Percentiles rank a stretch among this genome's conserved stretches.
Evolutionary conservation across 495 filamentous ascomycete genomes (phyloP).

Genomic region (Podospora pseudoanserina): DNA sequence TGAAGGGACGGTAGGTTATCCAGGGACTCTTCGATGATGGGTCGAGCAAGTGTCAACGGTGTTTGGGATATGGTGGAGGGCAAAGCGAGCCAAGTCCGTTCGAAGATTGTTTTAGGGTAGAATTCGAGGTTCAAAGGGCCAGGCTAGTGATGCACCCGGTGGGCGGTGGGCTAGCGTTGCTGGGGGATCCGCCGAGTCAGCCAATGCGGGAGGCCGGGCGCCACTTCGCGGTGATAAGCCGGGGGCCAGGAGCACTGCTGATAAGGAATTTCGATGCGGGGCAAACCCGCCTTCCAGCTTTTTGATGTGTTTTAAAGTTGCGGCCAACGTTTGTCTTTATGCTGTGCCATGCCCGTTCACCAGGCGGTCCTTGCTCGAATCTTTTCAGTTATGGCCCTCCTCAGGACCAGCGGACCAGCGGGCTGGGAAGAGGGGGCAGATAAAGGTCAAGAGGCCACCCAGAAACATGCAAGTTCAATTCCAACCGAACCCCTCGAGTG

Average conservation of each 20-base stretch:
- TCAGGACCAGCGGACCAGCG: background rate
- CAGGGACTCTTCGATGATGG: background rate
- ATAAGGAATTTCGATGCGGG: background rate
- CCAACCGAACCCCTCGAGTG: background rate
- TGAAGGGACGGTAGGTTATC: background rate
- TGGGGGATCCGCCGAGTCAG: background rate
- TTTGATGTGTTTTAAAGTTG: background rate
- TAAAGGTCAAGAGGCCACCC: background rate
- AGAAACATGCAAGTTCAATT: background rate
- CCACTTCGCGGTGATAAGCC: background rate
- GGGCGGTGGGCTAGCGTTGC: constrained; percentile 3
- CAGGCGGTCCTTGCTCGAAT: background rate
- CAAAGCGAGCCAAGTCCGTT: background rate
- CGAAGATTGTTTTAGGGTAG: background rate
- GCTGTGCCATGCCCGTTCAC: background rate
- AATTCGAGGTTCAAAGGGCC: background rate
- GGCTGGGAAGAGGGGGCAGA: background rate
- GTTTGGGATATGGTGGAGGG: background rate
- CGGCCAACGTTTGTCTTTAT: background rate
- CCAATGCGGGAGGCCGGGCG: background rate
- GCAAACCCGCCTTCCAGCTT: background rate
- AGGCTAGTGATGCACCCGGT: background rate
- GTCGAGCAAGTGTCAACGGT: background rate
- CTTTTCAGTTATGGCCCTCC: background rate
- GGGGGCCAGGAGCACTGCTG: background rate